phyloP scores from a whole-genome alignment of 352 stramenopile genomes.

The Phytophthora podocarpi region DNA sequence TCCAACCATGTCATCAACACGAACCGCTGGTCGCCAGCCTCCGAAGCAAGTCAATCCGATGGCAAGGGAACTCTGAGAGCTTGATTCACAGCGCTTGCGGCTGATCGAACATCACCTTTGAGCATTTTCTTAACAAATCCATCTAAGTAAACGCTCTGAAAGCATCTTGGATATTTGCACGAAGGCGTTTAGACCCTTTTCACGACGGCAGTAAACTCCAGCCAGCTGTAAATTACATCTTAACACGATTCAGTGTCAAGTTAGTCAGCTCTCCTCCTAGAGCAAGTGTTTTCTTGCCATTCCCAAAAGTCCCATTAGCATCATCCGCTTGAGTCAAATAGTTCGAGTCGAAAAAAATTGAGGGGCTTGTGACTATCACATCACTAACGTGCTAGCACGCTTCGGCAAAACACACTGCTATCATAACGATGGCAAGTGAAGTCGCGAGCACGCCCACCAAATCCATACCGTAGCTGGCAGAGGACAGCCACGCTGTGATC shows the following conservation, averaged over 20 bases:
- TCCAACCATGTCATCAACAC: background rate
- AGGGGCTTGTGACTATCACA: background rate
- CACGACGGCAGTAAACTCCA: background rate
- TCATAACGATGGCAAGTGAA: slow-evolving; percentile 3
- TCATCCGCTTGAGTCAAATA: slow-evolving; percentile 10
- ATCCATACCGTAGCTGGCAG: slow-evolving; percentile 6
- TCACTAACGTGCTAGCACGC: too few species aligned
- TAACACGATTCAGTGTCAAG: background rate
- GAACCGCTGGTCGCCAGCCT: background rate
- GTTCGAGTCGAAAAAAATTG: too few species aligned
- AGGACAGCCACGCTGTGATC: slow-evolving; percentile 15
- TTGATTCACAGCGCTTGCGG: background rate
- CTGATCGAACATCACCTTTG: background rate
- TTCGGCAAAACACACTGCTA: slow-evolving; percentile 12
- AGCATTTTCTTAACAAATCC: background rate
- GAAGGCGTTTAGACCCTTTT: background rate
- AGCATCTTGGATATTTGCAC: slow-evolving; percentile 1
- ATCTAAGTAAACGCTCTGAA: background rate
- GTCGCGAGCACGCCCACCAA: slow-evolving; percentile 8
- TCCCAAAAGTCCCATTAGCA: background rate
- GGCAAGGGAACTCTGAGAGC: background rate
- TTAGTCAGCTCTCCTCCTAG: background rate
- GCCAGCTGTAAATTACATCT: background rate
- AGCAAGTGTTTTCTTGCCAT: background rate
- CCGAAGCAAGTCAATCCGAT: background rate